phyloP scores from a whole-genome alignment of 2,329 filamentous ascomycete species.

The Lasiodiplodia sp. region DNA sequence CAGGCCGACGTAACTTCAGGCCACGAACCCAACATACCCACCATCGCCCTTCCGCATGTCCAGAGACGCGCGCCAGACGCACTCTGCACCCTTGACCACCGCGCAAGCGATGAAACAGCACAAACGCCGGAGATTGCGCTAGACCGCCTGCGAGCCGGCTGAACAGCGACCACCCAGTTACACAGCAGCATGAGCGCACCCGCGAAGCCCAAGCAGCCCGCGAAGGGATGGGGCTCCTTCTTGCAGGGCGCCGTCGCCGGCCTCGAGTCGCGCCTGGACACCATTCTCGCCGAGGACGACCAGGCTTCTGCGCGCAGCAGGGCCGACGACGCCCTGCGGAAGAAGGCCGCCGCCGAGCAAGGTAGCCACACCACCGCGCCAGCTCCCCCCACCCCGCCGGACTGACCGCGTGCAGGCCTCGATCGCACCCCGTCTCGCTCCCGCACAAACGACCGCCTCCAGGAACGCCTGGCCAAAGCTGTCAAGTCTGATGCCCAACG shows the following conservation, averaged over 20 bases:
- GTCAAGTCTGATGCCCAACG: constrained; percentile 69
- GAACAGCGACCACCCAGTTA: constrained; percentile 17
- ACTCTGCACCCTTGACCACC: constrained; percentile 11
- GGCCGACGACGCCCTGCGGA: constrained; percentile 46
- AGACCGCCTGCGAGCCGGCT: constrained; percentile 15
- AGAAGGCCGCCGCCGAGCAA: constrained; percentile 42
- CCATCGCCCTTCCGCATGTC: constrained; percentile 24
- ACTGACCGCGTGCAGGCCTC: constrained; percentile 49
- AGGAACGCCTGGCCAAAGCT: constrained; percentile 88
- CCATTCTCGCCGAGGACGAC: constrained; percentile 83
- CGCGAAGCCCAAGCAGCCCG: constrained; percentile 37
- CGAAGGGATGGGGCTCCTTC: constrained; percentile 59
- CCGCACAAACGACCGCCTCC: constrained; percentile 79
- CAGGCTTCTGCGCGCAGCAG: constrained; percentile 56
- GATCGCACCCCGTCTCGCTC: constrained; percentile 69
- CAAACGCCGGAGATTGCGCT: constrained; percentile 30
- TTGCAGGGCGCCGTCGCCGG: constrained; percentile 91
- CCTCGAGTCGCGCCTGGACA: constrained; percentile 91
- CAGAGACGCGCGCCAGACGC: constrained; percentile 24
- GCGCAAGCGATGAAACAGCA: constrained; percentile 30
- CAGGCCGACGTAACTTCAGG: constrained; percentile 22
- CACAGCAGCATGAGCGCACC: constrained; percentile 32
- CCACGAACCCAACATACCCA: constrained; percentile 18
- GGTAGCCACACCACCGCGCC: constrained; percentile 34
- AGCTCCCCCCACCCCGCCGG: background rate